Base-by-base conservation (phyloP, 1,284 basidiomycete genomes). In the Sporisorium scitamineum region DNA sequence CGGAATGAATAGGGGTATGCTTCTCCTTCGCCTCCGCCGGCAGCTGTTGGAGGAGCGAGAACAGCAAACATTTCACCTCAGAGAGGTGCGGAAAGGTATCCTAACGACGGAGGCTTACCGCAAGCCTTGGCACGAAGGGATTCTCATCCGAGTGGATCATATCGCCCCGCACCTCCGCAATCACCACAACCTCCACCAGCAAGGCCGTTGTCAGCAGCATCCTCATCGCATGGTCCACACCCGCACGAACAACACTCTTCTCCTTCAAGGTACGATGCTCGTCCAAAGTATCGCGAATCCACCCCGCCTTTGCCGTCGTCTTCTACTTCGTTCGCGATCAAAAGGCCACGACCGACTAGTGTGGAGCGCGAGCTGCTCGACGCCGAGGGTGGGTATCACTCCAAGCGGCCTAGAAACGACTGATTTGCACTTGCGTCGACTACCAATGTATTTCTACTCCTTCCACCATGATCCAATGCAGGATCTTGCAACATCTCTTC, bases 371-470 rank as follows among this genome's bases (percentile, higher is more conserved):
- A 72, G 13, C 32, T 72, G 39, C 60, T 61, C 41, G 65, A 73
- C 24, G 55, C 52, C 10, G 70, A 64, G 1, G 58, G 53, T 5
- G 54, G 8, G 14, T 68, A 68, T 48, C 61, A 60, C 16, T 34
- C 31, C 54, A 73, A 73, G 54, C 70, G 70, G 2, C 24, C 70
- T 5, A 57, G 70, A n/a, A 73, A 73, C 24, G 65, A 73, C 51
- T 73, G 57, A 66, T 14, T 1, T 31, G n/a, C 16, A 7, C 42
- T 22, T n/a, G n/a, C n/a, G 3, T 22, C 22, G 26, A 22, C 48
- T 20, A 44, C 32, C 5, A 34, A 22, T 66, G 61, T 63, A 60
- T 24, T 66, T 67, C 53, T 72, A 66, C 22, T 7, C 16, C 14
- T 26, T 26, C 16, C 52, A 39, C 24, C 24, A 26, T 13, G 18